A percentile compares a stretch with the other conserved stretches of the same genome.
Conservation (phyloP, 306 rosid genomes). For the Sechiopsis laciniata region DNA sequence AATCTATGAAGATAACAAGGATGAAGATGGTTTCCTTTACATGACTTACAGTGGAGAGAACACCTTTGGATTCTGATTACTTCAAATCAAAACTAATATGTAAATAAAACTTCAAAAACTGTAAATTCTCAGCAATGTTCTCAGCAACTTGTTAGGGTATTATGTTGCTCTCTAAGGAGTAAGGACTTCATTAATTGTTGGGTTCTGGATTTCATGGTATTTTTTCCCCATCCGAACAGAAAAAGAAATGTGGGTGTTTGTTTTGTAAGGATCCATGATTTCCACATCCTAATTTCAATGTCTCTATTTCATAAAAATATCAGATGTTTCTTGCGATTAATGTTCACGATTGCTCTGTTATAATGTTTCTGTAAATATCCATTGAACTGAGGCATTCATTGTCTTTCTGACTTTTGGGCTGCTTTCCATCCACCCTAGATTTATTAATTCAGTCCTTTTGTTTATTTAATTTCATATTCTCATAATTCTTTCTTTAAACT, state of each 20-base stretch:
- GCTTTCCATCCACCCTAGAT: not conserved
- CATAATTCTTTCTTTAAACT: too few species aligned
- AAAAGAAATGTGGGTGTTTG: constrained; percentile 4
- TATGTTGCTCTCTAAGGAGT: not conserved
- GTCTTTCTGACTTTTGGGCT: too few species aligned
- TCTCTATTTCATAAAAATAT: not conserved
- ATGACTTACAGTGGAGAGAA: constrained; percentile 96
- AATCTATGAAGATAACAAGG: constrained; percentile 76
- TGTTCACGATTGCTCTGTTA: not conserved
- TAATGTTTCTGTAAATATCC: not conserved
- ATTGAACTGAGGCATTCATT: too few species aligned
- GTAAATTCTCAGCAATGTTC: not conserved
- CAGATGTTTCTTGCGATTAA: not conserved
- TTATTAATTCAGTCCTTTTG: not conserved
- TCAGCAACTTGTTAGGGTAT: not conserved
- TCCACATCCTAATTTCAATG: not conserved
- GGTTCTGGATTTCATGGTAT: constrained; percentile 1
- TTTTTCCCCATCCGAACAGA: not conserved
- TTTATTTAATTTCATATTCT: not conserved
- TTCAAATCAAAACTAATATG: constrained; percentile 23
- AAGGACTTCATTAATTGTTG: constrained; percentile 1
- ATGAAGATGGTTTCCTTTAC: constrained; percentile 94
- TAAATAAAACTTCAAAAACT: constrained; percentile 34
- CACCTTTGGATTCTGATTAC: constrained; percentile 54
- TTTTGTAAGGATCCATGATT: constrained; percentile 11